Evolutionary conservation across 768 basidiomycete species (phyloP), one percentile per base, ranked within the genome.

Genomic region (Sporobolomyces phaffii): DNA sequence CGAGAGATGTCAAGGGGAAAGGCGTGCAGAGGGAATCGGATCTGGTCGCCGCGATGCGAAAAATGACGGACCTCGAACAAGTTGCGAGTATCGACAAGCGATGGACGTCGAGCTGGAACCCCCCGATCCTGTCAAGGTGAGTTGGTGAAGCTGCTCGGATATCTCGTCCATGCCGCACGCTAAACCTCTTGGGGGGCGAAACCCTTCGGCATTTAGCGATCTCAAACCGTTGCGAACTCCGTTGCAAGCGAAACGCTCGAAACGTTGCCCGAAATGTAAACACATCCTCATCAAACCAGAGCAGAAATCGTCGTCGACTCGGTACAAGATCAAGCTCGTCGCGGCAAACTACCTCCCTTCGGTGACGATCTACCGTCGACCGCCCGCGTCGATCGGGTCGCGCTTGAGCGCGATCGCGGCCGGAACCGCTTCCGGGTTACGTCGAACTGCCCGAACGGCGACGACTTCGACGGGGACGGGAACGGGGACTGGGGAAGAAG

Each of bases 261-360:
- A 98, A 78, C 90, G 96, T 6, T 99, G 96, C 79, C 87, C 91
- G 18, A 83, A 82, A 3, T 99, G 96, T 76, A 86, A 89, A 22
- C 94, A 98, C 77, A 96, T 98, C 73, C 84, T 99, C 69, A 96
- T 97, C 79, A 96, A 97, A 77, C 96, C 96, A 5, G 96, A 99
- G 77, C 89, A 93, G 75, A 99, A 99, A 76, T 88, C 92, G 0
- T 90, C 91, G 73, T 91, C 90, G 22, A 87, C 89, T 41, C 85
- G 91, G 22, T 97, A 87, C 82, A 97, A 97, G 79, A 97, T 99
- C 79, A 98, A 98, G 78, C 86, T 98, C 56, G 90, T 94, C 62
- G 96, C 94, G 0, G 85, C 90, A 33, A 94, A 89, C 76, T 98
- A 98, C 78, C 81, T 99, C 20, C 96, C 96, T 1, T 84, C 87